Base-by-base conservation (phyloP, 331 rosid species). In the Dryas integrifolia region DNA sequence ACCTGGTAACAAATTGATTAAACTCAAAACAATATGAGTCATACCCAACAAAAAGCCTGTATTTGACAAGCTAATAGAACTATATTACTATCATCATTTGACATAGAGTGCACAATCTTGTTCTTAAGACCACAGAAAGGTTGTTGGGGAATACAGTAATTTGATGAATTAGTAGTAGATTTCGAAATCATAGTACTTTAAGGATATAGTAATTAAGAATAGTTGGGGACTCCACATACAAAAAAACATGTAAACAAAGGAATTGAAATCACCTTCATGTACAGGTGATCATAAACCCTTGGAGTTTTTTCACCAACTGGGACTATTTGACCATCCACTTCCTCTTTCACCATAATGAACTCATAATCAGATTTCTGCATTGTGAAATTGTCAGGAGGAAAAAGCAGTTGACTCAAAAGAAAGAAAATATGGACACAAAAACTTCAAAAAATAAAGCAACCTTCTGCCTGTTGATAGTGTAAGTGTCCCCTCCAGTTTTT, bases 341-440 rank as follows among this genome's bases (percentile, higher is more conserved):
- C 97, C 76, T 91, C 89, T 84, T 94, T 88, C 80, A 88, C 96
- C 58, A 38, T 5, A 35, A 80, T 72, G 83, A 91, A 94, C 18
- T 89, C 96, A 77, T 81, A 91, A 57, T 86, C 89, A 9, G 80
- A 80, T 63, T 78, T 83, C 98, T 94, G 86, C 64, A 72, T 30
- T 2, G 73, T 72, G 63, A 47, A 52, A 66, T 55, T 78, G 62
- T 70, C 79, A 52, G 15, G 45, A 73, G 12, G 6, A 70, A 61
- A 46, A 6, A 9, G 62, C 64, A 39, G 21, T 56, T n/a, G 47
- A 85, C 77, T 56, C 7, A 15, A 44, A 51, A 58, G 21, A 44
- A 60, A 47, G 15, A 53, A 7, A 57, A 56, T 45, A 46, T n/a
- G 39, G 21, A 24, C 65, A 59, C 6, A 24, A 59, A 51, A 59